These are phyloP conservation scores for Phytophthora megakarya DNA, from an alignment of 352 stramenopile genomes.

Conservation along the genomic window DNA sequence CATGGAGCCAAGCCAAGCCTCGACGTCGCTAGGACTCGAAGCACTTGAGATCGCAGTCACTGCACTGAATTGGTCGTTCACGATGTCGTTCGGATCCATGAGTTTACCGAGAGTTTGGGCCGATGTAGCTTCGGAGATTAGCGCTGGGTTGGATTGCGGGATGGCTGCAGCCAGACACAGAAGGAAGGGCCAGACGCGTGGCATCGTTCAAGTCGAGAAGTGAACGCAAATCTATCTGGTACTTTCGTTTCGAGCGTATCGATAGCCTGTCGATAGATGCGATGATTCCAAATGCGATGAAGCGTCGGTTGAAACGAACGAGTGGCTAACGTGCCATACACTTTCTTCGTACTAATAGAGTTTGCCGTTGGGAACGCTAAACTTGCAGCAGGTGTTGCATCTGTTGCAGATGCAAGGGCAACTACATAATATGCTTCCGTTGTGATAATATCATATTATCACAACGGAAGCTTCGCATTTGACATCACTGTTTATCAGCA, in stretches of 20 bases:
- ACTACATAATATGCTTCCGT: too few relatives aligned
- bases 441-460: too few relatives aligned
- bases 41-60: constrained; percentile 37
- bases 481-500: too few relatives aligned
- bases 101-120: constrained; percentile 1
- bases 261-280: too few relatives aligned
- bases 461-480: too few relatives aligned
- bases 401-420: too few relatives aligned
- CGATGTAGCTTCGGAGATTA: constrained; percentile 11
- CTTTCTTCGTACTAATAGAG: too few relatives aligned
- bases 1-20: constrained; percentile 43
- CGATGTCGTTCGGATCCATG: constrained; percentile 31
- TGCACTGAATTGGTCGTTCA: constrained; percentile 41
- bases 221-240: background rate
- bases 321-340: too few relatives aligned
- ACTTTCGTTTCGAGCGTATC: background rate
- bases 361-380: too few relatives aligned
- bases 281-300: too few relatives aligned
- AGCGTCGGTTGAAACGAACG: too few relatives aligned
- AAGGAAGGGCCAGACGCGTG: background rate
- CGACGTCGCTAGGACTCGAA: constrained; percentile 20
- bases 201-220: constrained; percentile 24
- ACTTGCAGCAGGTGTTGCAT: too few relatives aligned
- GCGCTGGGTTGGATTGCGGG: background rate
- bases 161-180: constrained; percentile 4